A percentile compares a stretch with the other conserved stretches of the same genome.
phyloP scores from a whole-genome alignment of 306 rosid genomes.

The Pyrus communis region DNA sequence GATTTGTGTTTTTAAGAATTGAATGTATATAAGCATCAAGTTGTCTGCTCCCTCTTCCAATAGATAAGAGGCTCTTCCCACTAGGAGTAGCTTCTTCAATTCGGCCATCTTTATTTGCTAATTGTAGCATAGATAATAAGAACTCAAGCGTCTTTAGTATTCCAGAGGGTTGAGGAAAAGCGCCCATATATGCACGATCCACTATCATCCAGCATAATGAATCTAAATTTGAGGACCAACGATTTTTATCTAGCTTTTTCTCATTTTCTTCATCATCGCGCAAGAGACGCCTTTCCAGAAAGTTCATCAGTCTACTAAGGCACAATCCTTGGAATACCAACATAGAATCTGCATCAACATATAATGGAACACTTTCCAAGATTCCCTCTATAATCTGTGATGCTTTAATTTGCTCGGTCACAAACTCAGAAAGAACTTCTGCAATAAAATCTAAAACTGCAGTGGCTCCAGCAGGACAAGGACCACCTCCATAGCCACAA shows the following conservation, averaged over 20 bases:
- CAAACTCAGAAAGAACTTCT: slow-evolving; percentile 91
- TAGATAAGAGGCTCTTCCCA: slow-evolving; percentile 85
- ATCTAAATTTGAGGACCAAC: slow-evolving; percentile 95
- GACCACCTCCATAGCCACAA: slow-evolving; percentile 98
- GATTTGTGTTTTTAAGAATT: slow-evolving; percentile 81
- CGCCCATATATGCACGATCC: slow-evolving; percentile 97
- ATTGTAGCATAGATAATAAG: slow-evolving; percentile 91
- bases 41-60: slow-evolving; percentile 86
- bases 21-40: slow-evolving; percentile 95
- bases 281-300: slow-evolving; percentile 89
- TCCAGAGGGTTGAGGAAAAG: slow-evolving; percentile 86
- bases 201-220: slow-evolving; percentile 94
- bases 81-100: slow-evolving; percentile 89
- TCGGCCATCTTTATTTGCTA: slow-evolving; percentile 95
- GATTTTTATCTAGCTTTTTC: slow-evolving; percentile 85
- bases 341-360: slow-evolving; percentile 72
- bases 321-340: slow-evolving; percentile 95
- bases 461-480: slow-evolving; percentile 94
- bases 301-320: slow-evolving; percentile 86
- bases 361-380: slow-evolving; percentile 77
- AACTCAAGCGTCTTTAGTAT: slow-evolving; percentile 88
- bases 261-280: slow-evolving; percentile 98
- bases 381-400: slow-evolving; percentile 71
- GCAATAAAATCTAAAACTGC: slow-evolving; percentile 93
- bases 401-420: slow-evolving; percentile 86